Evolutionary conservation across 202 grass and related monocot species (phyloP).

Genomic region (Musa balbisiana): DNA sequence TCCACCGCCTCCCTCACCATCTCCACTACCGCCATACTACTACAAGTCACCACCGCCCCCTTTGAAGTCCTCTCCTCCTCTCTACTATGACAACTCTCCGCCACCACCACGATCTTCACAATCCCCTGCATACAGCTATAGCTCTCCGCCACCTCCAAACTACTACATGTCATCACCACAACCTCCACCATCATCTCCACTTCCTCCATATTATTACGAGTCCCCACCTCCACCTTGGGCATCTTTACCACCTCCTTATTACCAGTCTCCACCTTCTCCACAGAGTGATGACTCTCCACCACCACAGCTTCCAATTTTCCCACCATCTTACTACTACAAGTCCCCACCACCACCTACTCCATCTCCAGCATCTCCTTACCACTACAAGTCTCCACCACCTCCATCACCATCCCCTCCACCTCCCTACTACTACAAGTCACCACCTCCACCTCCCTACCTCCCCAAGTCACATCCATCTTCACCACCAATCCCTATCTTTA

Average conservation of each 20-base stretch:
- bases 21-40: not conserved
- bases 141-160: constrained; percentile 2
- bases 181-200: constrained; percentile 23
- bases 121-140: constrained; percentile 3
- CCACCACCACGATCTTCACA: constrained; percentile 27
- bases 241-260: not conserved
- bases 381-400: constrained; percentile 2
- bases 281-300: constrained; percentile 29
- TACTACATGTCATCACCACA: constrained; percentile 9
- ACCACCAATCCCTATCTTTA: not conserved
- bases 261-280: constrained; percentile 27
- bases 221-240: constrained; percentile 26
- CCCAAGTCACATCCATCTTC: constrained; percentile 7
- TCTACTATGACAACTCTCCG: constrained; percentile 29
- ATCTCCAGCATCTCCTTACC: constrained; percentile 8
- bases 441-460: not conserved
- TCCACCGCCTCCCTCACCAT: constrained; percentile 36
- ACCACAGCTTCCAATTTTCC: constrained; percentile 1
- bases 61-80: constrained; percentile 13
- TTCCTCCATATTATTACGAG: constrained; percentile 30
- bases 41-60: not conserved
- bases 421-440: constrained; percentile 30
- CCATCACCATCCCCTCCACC: constrained; percentile 26
- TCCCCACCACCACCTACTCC: constrained; percentile 13
- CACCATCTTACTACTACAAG: constrained; percentile 10